phyloP scores from a whole-genome alignment of 2,329 filamentous ascomycete species.

The Zymoseptoria brevis region DNA sequence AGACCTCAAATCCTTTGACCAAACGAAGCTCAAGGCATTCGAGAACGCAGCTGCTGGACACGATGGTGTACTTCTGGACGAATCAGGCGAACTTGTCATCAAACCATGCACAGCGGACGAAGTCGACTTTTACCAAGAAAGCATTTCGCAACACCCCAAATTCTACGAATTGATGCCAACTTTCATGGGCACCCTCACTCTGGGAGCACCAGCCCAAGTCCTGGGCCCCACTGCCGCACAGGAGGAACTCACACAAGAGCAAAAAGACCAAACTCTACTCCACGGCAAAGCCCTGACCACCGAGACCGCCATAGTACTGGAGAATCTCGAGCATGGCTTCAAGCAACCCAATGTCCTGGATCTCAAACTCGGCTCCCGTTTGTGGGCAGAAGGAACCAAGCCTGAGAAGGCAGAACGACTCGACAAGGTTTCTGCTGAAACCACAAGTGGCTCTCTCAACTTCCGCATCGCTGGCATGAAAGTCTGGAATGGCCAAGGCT shows the following conservation, averaged over 20 bases:
- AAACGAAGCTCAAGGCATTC: conserved; percentile 58
- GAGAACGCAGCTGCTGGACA: conserved; percentile 75
- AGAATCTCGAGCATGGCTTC: conserved; percentile 77
- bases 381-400: conserved; percentile 70
- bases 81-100: conserved; percentile 76
- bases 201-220: conserved; percentile 45
- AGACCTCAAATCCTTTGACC: conserved; percentile 41
- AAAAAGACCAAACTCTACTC: conserved; percentile 36
- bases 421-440: conserved; percentile 51
- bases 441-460: conserved; percentile 52
- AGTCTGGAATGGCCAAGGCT: conserved; percentile 45
- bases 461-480: conserved; percentile 61
- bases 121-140: conserved; percentile 81
- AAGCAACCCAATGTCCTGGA: conserved; percentile 82
- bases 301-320: conserved; percentile 71
- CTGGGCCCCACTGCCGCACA: conserved; percentile 12
- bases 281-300: conserved; percentile 62
- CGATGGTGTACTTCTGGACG: conserved; percentile 81
- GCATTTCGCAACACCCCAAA: conserved; percentile 55
- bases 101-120: conserved; percentile 87
- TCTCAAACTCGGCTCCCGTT: conserved; percentile 75
- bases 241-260: conserved; percentile 19
- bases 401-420: conserved; percentile 51
- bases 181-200: conserved; percentile 70
- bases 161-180: conserved; percentile 76